These are phyloP conservation scores for Yarrowia sp. DNA, from an alignment of 805 yeast species.

Conservation along the genomic window DNA sequence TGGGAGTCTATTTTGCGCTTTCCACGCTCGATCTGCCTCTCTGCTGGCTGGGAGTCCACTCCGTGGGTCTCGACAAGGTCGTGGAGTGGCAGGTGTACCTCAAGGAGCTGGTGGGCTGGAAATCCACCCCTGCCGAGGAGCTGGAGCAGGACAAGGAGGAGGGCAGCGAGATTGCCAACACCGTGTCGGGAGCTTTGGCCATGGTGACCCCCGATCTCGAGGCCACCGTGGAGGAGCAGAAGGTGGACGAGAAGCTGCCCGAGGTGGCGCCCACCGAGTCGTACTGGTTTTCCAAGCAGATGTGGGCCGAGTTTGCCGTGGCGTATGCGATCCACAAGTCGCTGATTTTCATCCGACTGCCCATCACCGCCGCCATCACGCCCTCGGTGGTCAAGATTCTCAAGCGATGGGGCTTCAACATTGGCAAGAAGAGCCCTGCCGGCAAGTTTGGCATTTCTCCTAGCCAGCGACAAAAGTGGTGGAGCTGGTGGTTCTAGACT, in stretches of 20 bases:
- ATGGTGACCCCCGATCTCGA: conserved; percentile 40
- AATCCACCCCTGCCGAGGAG: conserved; percentile 51
- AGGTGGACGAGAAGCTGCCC: conserved; percentile 37
- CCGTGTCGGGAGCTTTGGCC: conserved; percentile 23
- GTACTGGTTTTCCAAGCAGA: conserved; percentile 44
- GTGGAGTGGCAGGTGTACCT: conserved; percentile 67
- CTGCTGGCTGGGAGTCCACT: conserved; percentile 82
- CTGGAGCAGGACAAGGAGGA: conserved; percentile 30
- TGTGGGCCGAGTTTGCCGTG: conserved; percentile 82
- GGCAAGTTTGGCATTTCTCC: conserved; percentile 61
- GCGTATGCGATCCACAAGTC: conserved; percentile 95
- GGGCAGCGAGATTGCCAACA: conserved; percentile 42
- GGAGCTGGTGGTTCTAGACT: conserved; percentile 34
- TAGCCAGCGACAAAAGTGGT: conserved; percentile 61
- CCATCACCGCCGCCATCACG: conserved; percentile 89
- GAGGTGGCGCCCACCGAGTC: conserved; percentile 41
- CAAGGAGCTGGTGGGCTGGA: conserved; percentile 66
- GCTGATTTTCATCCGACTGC: conserved; percentile 80
- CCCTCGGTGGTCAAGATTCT: conserved; percentile 74
- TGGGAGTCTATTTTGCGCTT: conserved; percentile 82
- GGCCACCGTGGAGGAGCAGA: conserved; percentile 38
- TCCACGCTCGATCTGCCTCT: conserved; percentile 80
- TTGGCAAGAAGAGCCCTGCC: conserved; percentile 57
- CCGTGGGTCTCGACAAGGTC: conserved; percentile 84
- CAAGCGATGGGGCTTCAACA: conserved; percentile 79